Base-by-base conservation (phyloP, 2,329 filamentous ascomycete genomes). In the Davidsoniella virescens region DNA sequence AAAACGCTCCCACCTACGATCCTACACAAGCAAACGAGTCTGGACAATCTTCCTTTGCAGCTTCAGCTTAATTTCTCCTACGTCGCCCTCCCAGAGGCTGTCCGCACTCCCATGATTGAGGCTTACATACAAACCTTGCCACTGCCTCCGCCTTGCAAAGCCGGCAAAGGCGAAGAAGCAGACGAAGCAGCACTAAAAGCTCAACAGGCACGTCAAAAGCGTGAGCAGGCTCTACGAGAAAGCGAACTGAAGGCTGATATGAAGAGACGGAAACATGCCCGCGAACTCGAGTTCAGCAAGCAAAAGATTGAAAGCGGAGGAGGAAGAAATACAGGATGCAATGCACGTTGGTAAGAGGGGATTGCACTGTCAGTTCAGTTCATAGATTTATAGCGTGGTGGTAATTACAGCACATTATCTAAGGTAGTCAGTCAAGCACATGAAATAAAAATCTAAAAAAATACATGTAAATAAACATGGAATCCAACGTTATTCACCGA, bases 11-110 rank as follows among this genome's bases (percentile, higher is more conserved):
- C 83, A 0, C 58, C 71, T 4, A 68, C 70, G 2, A 57, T 67
- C 2, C 70, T 90, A 2, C 79, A 86, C 59, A 74, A 71, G 54
- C 65, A 70, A 44, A 79, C 79, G 0, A 65, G 68, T 0, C 59
- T 73, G 2, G 70, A 72, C 4, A 68, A 70, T 14, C 67, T 90
- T 8, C 84, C 84, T 1, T 62, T 73, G 1, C 63, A 74, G 18
- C 60, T 90, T 0, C 67, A 84, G 1, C 68, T 71, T 14, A 84
- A 90, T 59, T 62, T 85, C 36, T 74, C 82, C 42, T 90, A 78
- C 61, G 77, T 86, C 33, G 80, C 78, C 3, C 67, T 88, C 0
- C 73, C 80, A 23, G 62, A 75, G 0, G 64, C 69, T 38, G 68
- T 72, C 0, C 72, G 85, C 16, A 79, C 87, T 55, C 65, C 73